These are phyloP conservation scores for Croton setiger DNA, from an alignment of 441 rosid genomes.

Conservation along the genomic window DNA sequence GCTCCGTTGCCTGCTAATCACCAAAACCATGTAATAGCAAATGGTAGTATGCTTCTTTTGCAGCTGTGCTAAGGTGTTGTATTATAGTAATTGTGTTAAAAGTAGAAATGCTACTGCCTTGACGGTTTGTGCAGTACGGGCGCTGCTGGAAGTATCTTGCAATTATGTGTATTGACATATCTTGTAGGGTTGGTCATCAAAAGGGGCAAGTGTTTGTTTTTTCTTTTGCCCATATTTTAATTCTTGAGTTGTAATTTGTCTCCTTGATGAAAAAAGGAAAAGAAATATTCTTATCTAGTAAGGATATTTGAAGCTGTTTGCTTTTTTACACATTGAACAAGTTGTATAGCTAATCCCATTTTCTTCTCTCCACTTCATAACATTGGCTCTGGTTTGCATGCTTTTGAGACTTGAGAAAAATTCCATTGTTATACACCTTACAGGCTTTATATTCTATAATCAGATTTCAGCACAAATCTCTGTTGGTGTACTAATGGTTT, in stretches of 20 bases:
- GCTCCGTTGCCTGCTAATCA: constrained; percentile 48
- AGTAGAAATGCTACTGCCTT: constrained; percentile 21
- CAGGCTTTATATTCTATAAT: too few relatives aligned
- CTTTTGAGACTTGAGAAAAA: not conserved
- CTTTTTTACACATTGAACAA: constrained; percentile 4
- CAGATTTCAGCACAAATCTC: not conserved
- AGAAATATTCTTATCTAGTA: constrained; percentile 2
- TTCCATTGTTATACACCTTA: not conserved
- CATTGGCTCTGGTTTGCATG: constrained; percentile 6
- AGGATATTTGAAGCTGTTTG: constrained; percentile 9
- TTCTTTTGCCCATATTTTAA: constrained; percentile 17
- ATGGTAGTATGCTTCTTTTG: constrained; percentile 25
- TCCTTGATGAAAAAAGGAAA: constrained; percentile 15
- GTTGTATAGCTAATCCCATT: constrained; percentile 14
- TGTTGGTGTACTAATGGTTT: not conserved
- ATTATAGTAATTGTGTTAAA: constrained; percentile 20
- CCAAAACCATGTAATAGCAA: constrained; percentile 12
- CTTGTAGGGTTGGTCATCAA: constrained; percentile 15
- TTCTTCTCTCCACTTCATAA: not conserved
- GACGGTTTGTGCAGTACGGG: constrained; percentile 27
- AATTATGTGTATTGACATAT: constrained; percentile 23
- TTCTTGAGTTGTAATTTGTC: constrained; percentile 26
- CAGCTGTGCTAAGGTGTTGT: constrained; percentile 32
- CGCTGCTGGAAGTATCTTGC: constrained; percentile 24
- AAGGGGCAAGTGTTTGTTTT: constrained; percentile 28